Evolutionary conservation across 192 early-diverging fungal species (phyloP), one percentile per base, ranked within the genome.

Genomic region (Diversispora eburnea): DNA sequence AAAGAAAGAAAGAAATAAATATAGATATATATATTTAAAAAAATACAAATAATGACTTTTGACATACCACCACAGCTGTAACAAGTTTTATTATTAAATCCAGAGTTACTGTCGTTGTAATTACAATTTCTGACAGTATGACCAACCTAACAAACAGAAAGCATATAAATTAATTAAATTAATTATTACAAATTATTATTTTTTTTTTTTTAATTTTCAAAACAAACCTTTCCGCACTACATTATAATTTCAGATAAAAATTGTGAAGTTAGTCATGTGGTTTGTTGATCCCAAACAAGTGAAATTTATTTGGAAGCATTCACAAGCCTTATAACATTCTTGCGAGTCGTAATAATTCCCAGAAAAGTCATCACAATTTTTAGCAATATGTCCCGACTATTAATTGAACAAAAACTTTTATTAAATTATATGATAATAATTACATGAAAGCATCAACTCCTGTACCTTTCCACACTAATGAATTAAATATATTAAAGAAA

Each of bases 31-130:
- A 25, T 6, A 62, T 41, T 33, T 33, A 43, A 62, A 22, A 13
- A 22, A 39, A 43, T 17, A 41, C 17, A 6, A 62, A 41, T 2
- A 62, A 17, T 41, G 15, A 60, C 33, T 41, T 46, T 17, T 43
- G n/a, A 45, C 25, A 3, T 63, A 63, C 61, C 61, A 15, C 61
- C 61, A 63, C 61, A 63, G n/a, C 42, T n/a, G 45, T 45, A 63
- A 6, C 61, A 63, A 19, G 9, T 63, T 42, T 46, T 63, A 54
- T 10, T 17, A 17, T 10, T 54, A 17, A 54, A 54, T 10, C 51
- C 12, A 54, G 51, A 9, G 8, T 41, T 43, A 62, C 42, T 41
- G 42, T 41, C 39, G 42, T 17, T 17, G 42, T 17, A 15, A 17
- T 41, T 5, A 63, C 17, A 45, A 63, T 63, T 43, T 4, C 15